Base-by-base conservation (phyloP, 2,329 filamentous ascomycete species). In the Colletotrichum sp. region DNA sequence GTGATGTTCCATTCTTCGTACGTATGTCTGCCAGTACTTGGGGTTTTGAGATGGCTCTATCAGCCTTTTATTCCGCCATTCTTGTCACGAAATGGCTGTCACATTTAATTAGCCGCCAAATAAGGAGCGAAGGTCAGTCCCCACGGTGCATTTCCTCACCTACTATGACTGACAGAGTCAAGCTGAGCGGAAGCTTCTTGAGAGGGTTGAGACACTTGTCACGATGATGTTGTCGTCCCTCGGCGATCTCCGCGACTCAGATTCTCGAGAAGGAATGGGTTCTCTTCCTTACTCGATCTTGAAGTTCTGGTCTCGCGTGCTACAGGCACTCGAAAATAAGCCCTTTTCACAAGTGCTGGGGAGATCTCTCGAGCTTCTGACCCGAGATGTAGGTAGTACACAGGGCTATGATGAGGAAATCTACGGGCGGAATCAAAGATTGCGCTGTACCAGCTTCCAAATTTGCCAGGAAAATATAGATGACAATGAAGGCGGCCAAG, bases 81-180 rank as follows among this genome's bases (percentile, higher is more conserved):
- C 32, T 70, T 16, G 8, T 70, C 3, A 25, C 12, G 2, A 34
- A 30, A 19, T 70, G 57, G 68, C 16, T 52, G 11, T 11, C 16
- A 16, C 4, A 15, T 16, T 27, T n/a, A 2, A 5, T 6, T 1
- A 3, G 12, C 55, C 16, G 28, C n/a, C 22, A 6, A 8, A 13
- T 3, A 52, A 52, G n/a, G 2, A 16, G n/a, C 2, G 11, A 11
- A 59, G 66, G 48, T 39, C 13, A 22, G 11, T 28, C 0, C 0
- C 3, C 2, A 7, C 4, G 4, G 16, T 3, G 5, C 0, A 6
- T 16, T 12, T 3, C 6, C 13, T 34, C 8, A 12, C 2, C 2
- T 13, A 4, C 8, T 28, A n/a, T 32, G 30, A 22, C 30, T 19
- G 19, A 39, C 48, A 15, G 16, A 68, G 3, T 16, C 8, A 39